These are phyloP conservation scores for Saturnispora galanensis DNA, from an alignment of 805 yeast species.

Conservation along the genomic window DNA sequence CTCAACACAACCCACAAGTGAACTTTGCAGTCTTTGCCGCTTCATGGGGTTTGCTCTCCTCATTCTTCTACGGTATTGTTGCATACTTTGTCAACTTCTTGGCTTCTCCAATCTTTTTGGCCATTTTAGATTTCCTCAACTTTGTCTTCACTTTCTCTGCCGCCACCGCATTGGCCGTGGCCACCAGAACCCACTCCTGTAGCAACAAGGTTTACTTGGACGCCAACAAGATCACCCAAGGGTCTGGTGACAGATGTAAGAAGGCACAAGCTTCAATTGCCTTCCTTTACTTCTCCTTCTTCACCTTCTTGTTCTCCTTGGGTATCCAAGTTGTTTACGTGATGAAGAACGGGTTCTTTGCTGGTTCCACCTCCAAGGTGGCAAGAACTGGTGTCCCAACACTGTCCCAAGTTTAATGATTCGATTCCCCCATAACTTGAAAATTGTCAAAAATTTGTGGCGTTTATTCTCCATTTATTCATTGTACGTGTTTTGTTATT, in stretches of 20 bases:
- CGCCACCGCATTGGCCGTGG: conserved; percentile 90
- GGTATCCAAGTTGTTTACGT: conserved; percentile 39
- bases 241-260: conserved; percentile 80
- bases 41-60: conserved; percentile 75
- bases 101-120: conserved; percentile 80
- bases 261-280: conserved; percentile 82
- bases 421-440: background rate
- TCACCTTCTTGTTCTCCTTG: conserved; percentile 58
- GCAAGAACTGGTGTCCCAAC: conserved; percentile 84
- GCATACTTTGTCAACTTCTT: conserved; percentile 71
- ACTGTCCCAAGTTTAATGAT: conserved; percentile 68
- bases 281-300: conserved; percentile 77
- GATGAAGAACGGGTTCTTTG: conserved; percentile 49
- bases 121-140: conserved; percentile 76
- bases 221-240: conserved; percentile 62
- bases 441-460: background rate
- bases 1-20: conserved; percentile 63
- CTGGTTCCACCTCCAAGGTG: conserved; percentile 40
- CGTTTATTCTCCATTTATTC: background rate
- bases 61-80: conserved; percentile 65
- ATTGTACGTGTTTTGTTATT: conserved; percentile 1
- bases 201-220: conserved; percentile 53
- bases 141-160: conserved; percentile 88
- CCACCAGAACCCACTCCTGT: conserved; percentile 81
- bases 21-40: conserved; percentile 83